phyloP scores from a whole-genome alignment of 768 basidiomycete species.

The Chlorophyllum brunneum region DNA sequence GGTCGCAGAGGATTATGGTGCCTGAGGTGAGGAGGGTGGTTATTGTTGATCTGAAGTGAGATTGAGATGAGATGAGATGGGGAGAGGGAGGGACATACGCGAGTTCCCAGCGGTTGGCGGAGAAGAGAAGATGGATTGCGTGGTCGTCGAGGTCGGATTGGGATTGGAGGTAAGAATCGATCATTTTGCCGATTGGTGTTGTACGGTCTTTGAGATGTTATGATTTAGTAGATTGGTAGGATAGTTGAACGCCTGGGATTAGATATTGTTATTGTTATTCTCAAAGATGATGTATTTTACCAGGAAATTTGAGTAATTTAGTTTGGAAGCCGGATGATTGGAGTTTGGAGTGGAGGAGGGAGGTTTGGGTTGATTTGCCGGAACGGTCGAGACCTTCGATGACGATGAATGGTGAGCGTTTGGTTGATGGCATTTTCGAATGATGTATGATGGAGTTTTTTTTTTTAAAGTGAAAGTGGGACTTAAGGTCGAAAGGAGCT shows the following conservation, averaged over 20 bases:
- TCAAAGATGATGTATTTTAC: constrained; percentile 37
- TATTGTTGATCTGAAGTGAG: constrained; percentile 50
- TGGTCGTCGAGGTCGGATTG: constrained; percentile 86
- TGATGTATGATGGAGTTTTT: no score
- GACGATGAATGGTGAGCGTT: constrained; percentile 81
- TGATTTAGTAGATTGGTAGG: neutral
- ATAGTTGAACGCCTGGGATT: no score
- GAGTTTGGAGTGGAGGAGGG: constrained; percentile 53
- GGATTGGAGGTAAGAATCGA: constrained; percentile 86
- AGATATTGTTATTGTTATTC: no score
- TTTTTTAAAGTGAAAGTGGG: no score
- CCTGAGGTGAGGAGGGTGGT: constrained; percentile 54
- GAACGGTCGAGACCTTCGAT: constrained; percentile 95
- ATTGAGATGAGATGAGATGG: neutral
- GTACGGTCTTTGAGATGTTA: constrained; percentile 76
- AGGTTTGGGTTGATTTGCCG: constrained; percentile 89
- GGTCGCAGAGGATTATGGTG: constrained; percentile 79
- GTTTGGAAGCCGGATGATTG: constrained; percentile 41
- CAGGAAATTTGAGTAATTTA: constrained; percentile 83
- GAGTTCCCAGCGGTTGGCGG: constrained; percentile 96
- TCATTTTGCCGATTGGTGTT: constrained; percentile 88
- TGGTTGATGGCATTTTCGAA: constrained; percentile 1
- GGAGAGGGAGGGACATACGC: constrained; percentile 48
- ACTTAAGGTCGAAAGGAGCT: no score
- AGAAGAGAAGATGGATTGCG: constrained; percentile 90